A percentile compares a stretch with the other conserved stretches of the same genome.
These are phyloP conservation scores for Paspalum notatum DNA, from an alignment of 176 grass and related monocot genomes.

Conservation along the genomic window DNA sequence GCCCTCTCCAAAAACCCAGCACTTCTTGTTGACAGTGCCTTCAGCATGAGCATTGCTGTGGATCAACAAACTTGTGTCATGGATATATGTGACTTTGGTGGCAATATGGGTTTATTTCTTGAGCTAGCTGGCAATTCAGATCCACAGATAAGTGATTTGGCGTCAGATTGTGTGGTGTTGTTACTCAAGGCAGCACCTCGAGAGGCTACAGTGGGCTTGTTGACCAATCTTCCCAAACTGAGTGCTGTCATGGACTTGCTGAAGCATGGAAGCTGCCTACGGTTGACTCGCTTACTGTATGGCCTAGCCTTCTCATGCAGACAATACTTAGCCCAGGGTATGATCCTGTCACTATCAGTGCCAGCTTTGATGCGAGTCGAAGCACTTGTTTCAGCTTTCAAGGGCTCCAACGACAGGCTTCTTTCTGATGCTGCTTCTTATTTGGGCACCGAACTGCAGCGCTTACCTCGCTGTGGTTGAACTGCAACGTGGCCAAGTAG, in stretches of 20 bases:
- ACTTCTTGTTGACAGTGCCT: slow-evolving; percentile 72
- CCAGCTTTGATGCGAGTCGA: slow-evolving; percentile 79
- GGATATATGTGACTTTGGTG: slow-evolving; percentile 88
- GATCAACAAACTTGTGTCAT: slow-evolving; percentile 81
- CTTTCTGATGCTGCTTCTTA: slow-evolving; percentile 68
- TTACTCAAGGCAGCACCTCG: slow-evolving; percentile 79
- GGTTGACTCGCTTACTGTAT: slow-evolving; percentile 75
- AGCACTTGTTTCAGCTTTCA: slow-evolving; percentile 62
- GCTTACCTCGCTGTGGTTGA: slow-evolving; percentile 82
- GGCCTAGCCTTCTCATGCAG: slow-evolving; percentile 78
- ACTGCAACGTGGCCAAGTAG: slow-evolving; percentile 19
- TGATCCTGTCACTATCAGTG: slow-evolving; percentile 88
- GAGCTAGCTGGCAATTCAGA: slow-evolving; percentile 64
- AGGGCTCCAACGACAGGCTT: slow-evolving; percentile 53
- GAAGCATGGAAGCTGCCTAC: slow-evolving; percentile 52
- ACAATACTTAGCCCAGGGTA: slow-evolving; percentile 86
- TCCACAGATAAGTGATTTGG: slow-evolving; percentile 75
- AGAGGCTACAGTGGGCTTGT: slow-evolving; percentile 77
- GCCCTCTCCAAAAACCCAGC: slow-evolving; percentile 81
- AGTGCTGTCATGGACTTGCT: slow-evolving; percentile 56
- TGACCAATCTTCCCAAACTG: slow-evolving; percentile 82
- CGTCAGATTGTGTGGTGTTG: slow-evolving; percentile 79
- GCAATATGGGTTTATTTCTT: slow-evolving; percentile 82
- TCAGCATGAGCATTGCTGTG: slow-evolving; percentile 91
- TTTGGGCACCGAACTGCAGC: slow-evolving; percentile 68